Evolutionary conservation across 1,284 basidiomycete genomes (phyloP), one percentile per base, ranked within the genome.

Genomic region (Pseudozyma thailandica): DNA sequence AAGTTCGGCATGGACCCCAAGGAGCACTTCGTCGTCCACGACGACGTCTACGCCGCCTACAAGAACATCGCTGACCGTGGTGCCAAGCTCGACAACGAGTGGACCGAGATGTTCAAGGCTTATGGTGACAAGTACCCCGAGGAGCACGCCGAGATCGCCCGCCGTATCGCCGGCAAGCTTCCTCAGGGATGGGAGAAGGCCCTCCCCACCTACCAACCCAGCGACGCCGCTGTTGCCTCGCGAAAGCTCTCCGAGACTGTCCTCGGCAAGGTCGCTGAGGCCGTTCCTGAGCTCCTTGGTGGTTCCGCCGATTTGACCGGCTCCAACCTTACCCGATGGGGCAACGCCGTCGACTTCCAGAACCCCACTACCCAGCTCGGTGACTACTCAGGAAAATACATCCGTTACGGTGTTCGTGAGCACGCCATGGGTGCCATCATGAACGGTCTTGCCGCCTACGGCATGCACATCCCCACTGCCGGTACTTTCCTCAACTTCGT

Each of bases 371-470:
- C 88, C 84, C 93, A 91, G 42, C 88, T 96, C 51, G 94, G 94
- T 65, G 87, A 85, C 73, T 96, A 93, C 85, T 85, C 88, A 63
- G 94, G 94, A 62, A 91, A 90, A 52, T 96, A 97, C 85, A 89
- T 97, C 84, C 91, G 93, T 58, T 97, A 92, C 85, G 94, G 94
- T 89, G 93, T 97, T 61, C 92, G 94, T 85, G 94, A 97, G 85
- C 94, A 97, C 85, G 94, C 87, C 79, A 97, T 97, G 94, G 92
- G 91, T 80, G 94, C 94, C 68, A 93, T 96, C 82, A 92, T 90
- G 80, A 95, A 95, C 84, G 93, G 93, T 84, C 84, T 95, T 68
- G 85, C 86, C 73, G 93, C 92, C 16, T 95, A 94, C 84, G 85
- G 88, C 90, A 72, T 92, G 89, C 70, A 94, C 93, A 52, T 95